Conservation (phyloP, 805 yeast genomes). For the Metschnikowia arizonensis region DNA sequence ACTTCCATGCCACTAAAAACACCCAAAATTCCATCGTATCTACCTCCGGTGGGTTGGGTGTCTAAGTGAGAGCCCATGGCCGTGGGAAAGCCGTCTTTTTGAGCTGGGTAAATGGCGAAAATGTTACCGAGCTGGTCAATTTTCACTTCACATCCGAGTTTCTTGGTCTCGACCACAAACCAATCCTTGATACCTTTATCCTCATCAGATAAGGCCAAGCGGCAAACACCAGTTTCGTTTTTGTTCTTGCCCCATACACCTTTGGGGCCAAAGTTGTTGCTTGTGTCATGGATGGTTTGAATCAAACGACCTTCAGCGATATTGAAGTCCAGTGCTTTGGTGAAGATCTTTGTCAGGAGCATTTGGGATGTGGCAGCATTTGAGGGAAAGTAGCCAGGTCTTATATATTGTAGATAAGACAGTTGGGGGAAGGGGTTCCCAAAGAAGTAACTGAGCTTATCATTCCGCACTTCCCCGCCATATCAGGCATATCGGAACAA, state of each 20-base stretch:
- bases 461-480: too few relatives aligned
- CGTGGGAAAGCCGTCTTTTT: slow-evolving; percentile 45
- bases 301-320: slow-evolving; percentile 34
- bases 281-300: slow-evolving; percentile 59
- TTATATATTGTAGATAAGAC: slow-evolving; percentile 3
- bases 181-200: slow-evolving; percentile 65
- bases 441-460: slow-evolving; percentile 1
- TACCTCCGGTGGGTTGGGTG: slow-evolving; percentile 76
- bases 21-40: slow-evolving; percentile 71
- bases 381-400: neutral
- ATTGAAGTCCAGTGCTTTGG: slow-evolving; percentile 6
- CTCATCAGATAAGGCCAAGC: slow-evolving; percentile 58
- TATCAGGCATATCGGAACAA: neutral
- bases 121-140: slow-evolving; percentile 67
- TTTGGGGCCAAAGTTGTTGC: slow-evolving; percentile 55
- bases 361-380: neutral
- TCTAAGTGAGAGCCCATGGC: slow-evolving; percentile 73
- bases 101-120: slow-evolving; percentile 62
- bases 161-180: slow-evolving; percentile 51
- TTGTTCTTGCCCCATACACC: slow-evolving; percentile 53
- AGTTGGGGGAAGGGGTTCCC: slow-evolving; percentile 1
- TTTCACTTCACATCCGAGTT: slow-evolving; percentile 53
- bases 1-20: slow-evolving; percentile 66
- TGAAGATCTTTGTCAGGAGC: slow-evolving; percentile 9
- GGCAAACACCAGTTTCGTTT: slow-evolving; percentile 64